Evolutionary conservation across 352 stramenopile genomes (phyloP).

Genomic region (Globisporangium sylvaticum): DNA sequence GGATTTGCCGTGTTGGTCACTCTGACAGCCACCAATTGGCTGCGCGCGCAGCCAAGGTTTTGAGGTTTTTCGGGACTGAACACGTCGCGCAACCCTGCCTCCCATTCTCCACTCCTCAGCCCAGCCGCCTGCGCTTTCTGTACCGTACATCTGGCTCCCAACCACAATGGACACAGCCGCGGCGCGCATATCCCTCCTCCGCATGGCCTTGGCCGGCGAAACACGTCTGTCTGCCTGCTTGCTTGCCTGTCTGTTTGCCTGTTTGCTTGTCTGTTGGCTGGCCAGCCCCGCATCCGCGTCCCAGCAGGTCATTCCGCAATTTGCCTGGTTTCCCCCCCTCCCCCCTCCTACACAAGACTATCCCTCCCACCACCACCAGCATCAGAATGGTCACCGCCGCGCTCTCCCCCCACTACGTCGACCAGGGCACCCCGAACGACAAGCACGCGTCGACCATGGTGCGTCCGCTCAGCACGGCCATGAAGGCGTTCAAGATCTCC

Average conservation of each 20-base stretch:
- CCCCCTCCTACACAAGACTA: neutral
- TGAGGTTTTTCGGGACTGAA: neutral
- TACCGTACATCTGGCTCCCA: conserved; percentile 13
- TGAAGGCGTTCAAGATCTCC: conserved; percentile 50
- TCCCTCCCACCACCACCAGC: neutral
- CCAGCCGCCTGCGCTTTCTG: conserved; percentile 7
- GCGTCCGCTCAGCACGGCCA: conserved; percentile 21
- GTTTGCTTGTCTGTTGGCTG: neutral
- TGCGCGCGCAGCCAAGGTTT: too few relatives aligned
- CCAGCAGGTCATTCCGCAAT: conserved; percentile 14
- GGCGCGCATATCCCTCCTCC: neutral
- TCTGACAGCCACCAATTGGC: conserved; percentile 4
- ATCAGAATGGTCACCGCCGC: conserved; percentile 11
- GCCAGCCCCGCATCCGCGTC: neutral
- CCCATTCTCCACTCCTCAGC: neutral
- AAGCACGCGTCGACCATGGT: conserved; percentile 13
- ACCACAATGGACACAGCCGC: conserved; percentile 1
- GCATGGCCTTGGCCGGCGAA: neutral
- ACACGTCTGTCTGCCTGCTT: neutral
- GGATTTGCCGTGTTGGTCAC: conserved; percentile 27
- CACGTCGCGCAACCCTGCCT: neutral
- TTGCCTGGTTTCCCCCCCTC: conserved; percentile 1
- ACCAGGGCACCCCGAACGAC: conserved; percentile 24
- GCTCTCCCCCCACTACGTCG: conserved; percentile 24
- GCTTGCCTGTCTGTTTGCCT: neutral